Conservation (phyloP, 495 filamentous ascomycete genomes). For the Acidomyces sp. region DNA sequence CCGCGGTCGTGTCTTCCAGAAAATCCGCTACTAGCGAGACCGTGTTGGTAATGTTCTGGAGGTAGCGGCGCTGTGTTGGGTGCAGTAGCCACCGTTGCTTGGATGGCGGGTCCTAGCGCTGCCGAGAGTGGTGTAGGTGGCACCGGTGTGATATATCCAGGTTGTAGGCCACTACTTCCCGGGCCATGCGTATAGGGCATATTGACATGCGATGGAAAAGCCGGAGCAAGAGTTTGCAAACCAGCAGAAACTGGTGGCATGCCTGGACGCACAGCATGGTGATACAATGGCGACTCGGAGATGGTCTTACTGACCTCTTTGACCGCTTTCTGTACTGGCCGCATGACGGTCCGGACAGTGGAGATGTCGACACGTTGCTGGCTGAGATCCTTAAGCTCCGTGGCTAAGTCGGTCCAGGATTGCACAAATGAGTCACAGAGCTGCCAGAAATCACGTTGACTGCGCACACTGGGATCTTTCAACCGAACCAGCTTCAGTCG, state of each 20-base stretch:
- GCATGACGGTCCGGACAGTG: slow-evolving; percentile 56
- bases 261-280: slow-evolving; percentile 22
- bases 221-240: slow-evolving; percentile 2
- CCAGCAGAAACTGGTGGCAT: too few species aligned
- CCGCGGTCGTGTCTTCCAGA: slow-evolving; percentile 5
- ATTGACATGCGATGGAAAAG: slow-evolving; percentile 6
- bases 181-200: not conserved
- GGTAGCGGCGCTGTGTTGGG: not conserved
- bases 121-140: slow-evolving; percentile 22
- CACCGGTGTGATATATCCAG: slow-evolving; percentile 11
- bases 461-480: slow-evolving; percentile 63
- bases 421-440: slow-evolving; percentile 64
- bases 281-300: slow-evolving; percentile 64
- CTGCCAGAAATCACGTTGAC: slow-evolving; percentile 68
- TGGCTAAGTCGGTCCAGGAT: slow-evolving; percentile 60
- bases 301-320: slow-evolving; percentile 64
- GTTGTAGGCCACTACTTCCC: slow-evolving; percentile 1
- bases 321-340: slow-evolving; percentile 60
- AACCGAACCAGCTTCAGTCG: slow-evolving; percentile 68
- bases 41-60: slow-evolving; percentile 1
- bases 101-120: slow-evolving; percentile 19
- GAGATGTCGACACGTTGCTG: slow-evolving; percentile 38
- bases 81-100: slow-evolving; percentile 19
- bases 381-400: slow-evolving; percentile 55
- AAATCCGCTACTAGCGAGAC: not conserved